Base-by-base conservation (phyloP, 75 land plant species). In the Pinus taeda region DNA sequence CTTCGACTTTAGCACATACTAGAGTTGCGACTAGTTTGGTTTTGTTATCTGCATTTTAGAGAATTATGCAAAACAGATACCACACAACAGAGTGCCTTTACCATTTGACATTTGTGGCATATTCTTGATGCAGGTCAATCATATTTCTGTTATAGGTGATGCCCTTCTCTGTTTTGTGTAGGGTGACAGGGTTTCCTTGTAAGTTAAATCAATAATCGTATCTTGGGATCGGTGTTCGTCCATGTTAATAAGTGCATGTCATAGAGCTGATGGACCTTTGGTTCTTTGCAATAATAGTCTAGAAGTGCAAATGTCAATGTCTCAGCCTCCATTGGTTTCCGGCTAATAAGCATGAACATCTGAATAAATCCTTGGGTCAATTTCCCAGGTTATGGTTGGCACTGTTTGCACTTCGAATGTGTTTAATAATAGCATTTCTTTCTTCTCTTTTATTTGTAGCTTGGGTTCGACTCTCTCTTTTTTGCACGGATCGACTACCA, bases 401-500 rank as follows among this genome's bases (percentile, higher is more conserved):
- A 73, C 18, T 49, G 14, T 73, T 53, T 45, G 24, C 56, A 22
- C 56, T 73, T 45, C 22, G 55, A 56, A 49, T 39, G 8, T 15
- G 15, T 30, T n/a, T 49, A 14, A 3, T 66, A n/a, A 64, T 64
- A 11, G 65, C 29, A 53, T 74, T 66, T 24, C 29, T 77, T 57
- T 3, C 22, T 72, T 62, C 24, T 20, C 13, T 57, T 71, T 15
- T 36, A 15, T 61, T 64, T 81, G 65, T 58, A 93, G 95, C 77
- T 93, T 22, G 95, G 95, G 15, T 93, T 93, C 61, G 91, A 93
- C 60, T 87, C 89, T 59, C 53, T 93, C 21, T 83, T 81, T 81
- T 93, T 91, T 81, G 93, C 91, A 71, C 77, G 95, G 58, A 93
- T 93, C 60, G 95, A 93, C 82, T 93, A 93, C 65, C 95, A 93